Percentiles rank a stretch among this genome's conserved stretches.
These are phyloP conservation scores for Saccharomycopsis fermentans DNA, from an alignment of 805 yeast species.

Conservation along the genomic window DNA sequence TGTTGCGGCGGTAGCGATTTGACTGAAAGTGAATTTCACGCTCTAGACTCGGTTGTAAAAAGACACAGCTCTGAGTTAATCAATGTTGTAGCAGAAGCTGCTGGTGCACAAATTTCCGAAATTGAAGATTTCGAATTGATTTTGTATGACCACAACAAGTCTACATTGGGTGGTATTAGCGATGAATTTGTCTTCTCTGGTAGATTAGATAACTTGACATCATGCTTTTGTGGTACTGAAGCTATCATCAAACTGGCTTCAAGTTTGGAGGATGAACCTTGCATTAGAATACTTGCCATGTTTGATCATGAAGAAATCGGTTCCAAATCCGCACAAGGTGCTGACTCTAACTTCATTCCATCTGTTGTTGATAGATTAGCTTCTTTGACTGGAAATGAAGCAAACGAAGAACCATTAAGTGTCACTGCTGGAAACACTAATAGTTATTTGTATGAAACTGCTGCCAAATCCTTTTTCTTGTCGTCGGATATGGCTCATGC, in stretches of 20 bases:
- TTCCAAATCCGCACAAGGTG: conserved; percentile 91
- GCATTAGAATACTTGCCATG: conserved; percentile 65
- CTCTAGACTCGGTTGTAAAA: conserved; percentile 51
- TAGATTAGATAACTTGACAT: conserved; percentile 80
- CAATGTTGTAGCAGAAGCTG: conserved; percentile 56
- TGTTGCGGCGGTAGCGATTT: conserved; percentile 37
- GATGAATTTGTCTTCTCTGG: conserved; percentile 90
- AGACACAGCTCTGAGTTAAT: conserved; percentile 74
- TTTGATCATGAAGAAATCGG: conserved; percentile 98
- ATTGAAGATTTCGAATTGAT: conserved; percentile 88
- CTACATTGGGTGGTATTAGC: conserved; percentile 78
- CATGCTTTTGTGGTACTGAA: conserved; percentile 70
- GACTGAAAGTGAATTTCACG: conserved; percentile 46
- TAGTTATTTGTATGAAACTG: conserved; percentile 40
- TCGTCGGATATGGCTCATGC: conserved; percentile 98
- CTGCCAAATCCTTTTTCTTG: conserved; percentile 73
- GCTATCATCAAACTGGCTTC: conserved; percentile 52
- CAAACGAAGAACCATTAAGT: conserved; percentile 21
- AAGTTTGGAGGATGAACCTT: conserved; percentile 35
- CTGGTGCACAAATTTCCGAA: conserved; percentile 38
- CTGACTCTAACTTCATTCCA: conserved; percentile 84
- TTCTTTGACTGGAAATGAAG: conserved; percentile 32
- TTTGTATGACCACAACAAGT: conserved; percentile 73
- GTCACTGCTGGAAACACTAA: conserved; percentile 5
- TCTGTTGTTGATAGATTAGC: conserved; percentile 65